A percentile compares a stretch with the other conserved stretches of the same genome.
These are phyloP conservation scores for Sinapis alba DNA, from an alignment of 441 rosid species.

Conservation along the genomic window DNA sequence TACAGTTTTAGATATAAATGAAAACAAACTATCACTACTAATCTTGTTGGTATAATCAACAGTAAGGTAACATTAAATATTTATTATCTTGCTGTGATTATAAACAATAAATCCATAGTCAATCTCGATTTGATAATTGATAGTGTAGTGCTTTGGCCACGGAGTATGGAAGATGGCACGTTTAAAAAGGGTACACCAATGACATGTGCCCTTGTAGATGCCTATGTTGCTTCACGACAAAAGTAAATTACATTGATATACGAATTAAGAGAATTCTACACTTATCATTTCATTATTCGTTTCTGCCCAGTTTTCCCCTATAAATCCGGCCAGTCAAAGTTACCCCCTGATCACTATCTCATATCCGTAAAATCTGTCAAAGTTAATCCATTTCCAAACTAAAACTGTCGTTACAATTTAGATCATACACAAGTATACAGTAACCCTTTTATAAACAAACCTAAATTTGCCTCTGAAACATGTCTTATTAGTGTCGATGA, in stretches of 20 bases:
- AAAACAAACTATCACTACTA: not conserved
- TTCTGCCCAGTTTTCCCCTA: not conserved
- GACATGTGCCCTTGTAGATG: constrained; percentile 35
- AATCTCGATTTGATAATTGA: constrained; percentile 7
- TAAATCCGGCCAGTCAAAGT: not conserved
- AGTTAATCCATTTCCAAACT: not conserved
- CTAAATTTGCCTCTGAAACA: not conserved
- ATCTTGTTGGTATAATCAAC: constrained; percentile 3
- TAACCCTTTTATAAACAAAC: not conserved
- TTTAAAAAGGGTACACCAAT: constrained; percentile 20
- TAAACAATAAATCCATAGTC: too few species aligned
- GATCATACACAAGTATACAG: not conserved
- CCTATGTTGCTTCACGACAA: constrained; percentile 20
- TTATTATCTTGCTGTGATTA: too few species aligned
- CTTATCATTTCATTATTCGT: not conserved
- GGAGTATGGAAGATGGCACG: constrained; percentile 36
- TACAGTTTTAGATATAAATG: too few species aligned
- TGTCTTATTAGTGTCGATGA: constrained; percentile 19
- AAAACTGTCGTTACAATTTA: not conserved
- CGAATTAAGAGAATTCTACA: not conserved
- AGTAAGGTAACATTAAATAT: too few species aligned
- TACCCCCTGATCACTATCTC: not conserved
- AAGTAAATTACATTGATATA: constrained; percentile 1
- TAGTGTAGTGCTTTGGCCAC: constrained; percentile 30
- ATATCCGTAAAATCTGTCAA: not conserved